Evolutionary conservation across 2,329 filamentous ascomycete species (phyloP), one percentile per base, ranked within the genome.

Genomic region (Esteya vermicola): DNA sequence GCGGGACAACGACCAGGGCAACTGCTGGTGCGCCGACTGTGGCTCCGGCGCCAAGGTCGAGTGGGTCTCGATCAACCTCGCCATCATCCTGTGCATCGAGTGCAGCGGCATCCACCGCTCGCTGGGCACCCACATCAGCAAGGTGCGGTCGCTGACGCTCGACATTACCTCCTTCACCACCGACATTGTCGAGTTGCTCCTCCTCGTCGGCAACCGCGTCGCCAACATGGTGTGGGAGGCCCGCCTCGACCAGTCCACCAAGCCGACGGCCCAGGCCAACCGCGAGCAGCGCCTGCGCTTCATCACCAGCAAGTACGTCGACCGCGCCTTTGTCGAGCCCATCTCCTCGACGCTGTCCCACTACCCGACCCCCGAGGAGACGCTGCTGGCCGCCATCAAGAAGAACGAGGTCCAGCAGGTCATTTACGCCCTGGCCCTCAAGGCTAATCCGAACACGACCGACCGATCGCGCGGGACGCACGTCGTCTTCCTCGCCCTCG

Each of bases 161-260:
- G 91, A 98, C 55, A 93, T 93, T 49, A 88, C 84, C 40, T 95
- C 88, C 0, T 98, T 98, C 57, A 96, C 91, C 4, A 81, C 84
- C 51, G 93, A 98, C 65, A 93, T 96, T 56, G 82, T 98, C 57
- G 93, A 98, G 55, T 72, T 98, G 36, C 70, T 98, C 32, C 67
- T 95, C 43, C 78, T 89, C 43, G 78, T 98, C 46, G 93, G 93
- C 46, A 98, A 98, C 57, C 77, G 88, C 38, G 78, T 95, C 38
- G 91, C 88, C 51, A 98, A 98, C 59, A 89, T 89, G 79, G 71
- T 98, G 18, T 98, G 88, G 85, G 91, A 98, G 63, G 80, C 86
- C 13, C 83, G 66, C 45, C 68, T 96, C 20, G 85, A 95, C 43
- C 70, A 71, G 20, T 63, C 70, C 6, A 53, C 72, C 34, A 96